Conservation (phyloP, 2,329 filamentous ascomycete species). For the Tympanopsis confertula region DNA sequence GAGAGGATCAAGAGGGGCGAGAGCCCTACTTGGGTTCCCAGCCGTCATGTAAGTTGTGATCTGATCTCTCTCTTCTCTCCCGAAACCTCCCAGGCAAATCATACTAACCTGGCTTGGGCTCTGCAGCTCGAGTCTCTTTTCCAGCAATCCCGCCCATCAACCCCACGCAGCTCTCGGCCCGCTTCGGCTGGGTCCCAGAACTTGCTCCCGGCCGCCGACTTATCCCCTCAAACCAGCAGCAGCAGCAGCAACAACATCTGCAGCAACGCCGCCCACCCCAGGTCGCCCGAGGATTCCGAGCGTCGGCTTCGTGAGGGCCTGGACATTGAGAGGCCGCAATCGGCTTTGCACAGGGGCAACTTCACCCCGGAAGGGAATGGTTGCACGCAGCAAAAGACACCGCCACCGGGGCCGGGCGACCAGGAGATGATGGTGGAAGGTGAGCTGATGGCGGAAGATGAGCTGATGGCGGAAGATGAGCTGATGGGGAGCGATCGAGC, state of each 20-base stretch:
- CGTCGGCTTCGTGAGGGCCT: constrained; percentile 38
- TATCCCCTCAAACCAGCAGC: constrained; percentile 29
- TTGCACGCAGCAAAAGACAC: not conserved
- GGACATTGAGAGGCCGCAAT: constrained; percentile 72
- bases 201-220: constrained; percentile 32
- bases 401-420: no score
- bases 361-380: constrained; percentile 36
- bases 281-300: constrained; percentile 18
- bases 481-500: no score
- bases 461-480: no score
- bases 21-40: constrained; percentile 63
- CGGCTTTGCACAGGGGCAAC: constrained; percentile 58
- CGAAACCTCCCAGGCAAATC: constrained; percentile 12
- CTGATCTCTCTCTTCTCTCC: constrained; percentile 3
- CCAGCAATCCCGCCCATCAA: constrained; percentile 19
- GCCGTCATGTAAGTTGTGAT: constrained; percentile 39
- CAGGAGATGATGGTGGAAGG: no score
- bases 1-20: constrained; percentile 71
- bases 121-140: constrained; percentile 23
- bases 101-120: constrained; percentile 5
- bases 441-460: no score
- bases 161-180: constrained; percentile 21
- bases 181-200: constrained; percentile 21
- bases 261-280: constrained; percentile 12
- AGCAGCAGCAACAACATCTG: constrained; percentile 12